phyloP scores from a whole-genome alignment of 2,329 filamentous ascomycete genomes.

The Trichoderma sp. region DNA sequence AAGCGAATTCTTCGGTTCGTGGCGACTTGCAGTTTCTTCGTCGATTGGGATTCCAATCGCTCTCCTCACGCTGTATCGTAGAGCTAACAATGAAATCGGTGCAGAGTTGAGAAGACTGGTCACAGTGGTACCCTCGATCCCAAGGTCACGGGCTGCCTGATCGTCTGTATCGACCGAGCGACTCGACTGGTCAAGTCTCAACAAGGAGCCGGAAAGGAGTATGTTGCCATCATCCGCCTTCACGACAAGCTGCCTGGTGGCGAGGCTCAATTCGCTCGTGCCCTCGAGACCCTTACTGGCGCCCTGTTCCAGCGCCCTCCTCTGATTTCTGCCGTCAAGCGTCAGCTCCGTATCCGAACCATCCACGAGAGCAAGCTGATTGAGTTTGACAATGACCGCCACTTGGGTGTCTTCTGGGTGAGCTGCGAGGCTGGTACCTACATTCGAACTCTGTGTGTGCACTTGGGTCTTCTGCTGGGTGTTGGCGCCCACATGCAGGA shows the following conservation, averaged over 20 bases:
- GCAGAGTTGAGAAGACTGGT: constrained; percentile 78
- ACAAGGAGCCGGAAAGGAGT: constrained; percentile 98
- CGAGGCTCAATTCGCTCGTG: constrained; percentile 86
- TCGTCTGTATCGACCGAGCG: constrained; percentile 93
- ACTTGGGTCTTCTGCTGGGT: constrained; percentile 71
- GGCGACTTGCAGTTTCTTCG: not conserved
- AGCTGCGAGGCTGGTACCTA: constrained; percentile 97
- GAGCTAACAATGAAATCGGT: not conserved
- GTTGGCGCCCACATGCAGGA: constrained; percentile 99
- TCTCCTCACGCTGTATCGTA: not conserved
- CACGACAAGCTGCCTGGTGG: constrained; percentile 95
- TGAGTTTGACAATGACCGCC: constrained; percentile 98
- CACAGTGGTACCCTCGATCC: constrained; percentile 98
- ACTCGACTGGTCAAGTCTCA: constrained; percentile 98
- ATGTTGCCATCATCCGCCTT: constrained; percentile 90
- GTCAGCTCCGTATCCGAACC: constrained; percentile 95
- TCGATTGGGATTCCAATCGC: not conserved
- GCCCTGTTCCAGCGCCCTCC: constrained; percentile 90
- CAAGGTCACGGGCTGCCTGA: constrained; percentile 94
- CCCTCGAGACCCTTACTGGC: constrained; percentile 92
- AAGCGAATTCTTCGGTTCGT: constrained; percentile 89
- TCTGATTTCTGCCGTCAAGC: constrained; percentile 97
- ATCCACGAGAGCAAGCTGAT: constrained; percentile 96
- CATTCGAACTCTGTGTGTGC: constrained; percentile 96
- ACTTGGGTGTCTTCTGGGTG: constrained; percentile 98